A percentile compares a stretch with the other conserved stretches of the same genome.
Evolutionary conservation across 2,329 filamentous ascomycete genomes (phyloP).

Genomic region (Talaromyces sp.): DNA sequence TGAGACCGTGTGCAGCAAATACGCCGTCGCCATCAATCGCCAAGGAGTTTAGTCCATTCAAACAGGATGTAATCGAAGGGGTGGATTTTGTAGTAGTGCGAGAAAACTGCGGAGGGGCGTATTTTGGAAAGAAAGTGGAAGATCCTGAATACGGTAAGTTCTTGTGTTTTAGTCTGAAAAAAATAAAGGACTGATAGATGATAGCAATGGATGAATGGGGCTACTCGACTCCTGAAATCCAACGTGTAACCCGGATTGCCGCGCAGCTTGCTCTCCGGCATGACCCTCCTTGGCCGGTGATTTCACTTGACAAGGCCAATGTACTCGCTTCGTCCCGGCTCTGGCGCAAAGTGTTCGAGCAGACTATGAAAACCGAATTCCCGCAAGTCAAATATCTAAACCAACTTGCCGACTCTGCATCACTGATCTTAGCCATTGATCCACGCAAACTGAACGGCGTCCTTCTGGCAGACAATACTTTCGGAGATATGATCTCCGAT

Average conservation of each 20-base stretch:
- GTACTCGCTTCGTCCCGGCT: conserved; percentile 80
- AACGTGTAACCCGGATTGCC: conserved; percentile 74
- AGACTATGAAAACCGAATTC: conserved; percentile 78
- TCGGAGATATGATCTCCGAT: conserved; percentile 89
- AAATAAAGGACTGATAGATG: conserved; percentile 40
- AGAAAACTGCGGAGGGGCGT: conserved; percentile 41
- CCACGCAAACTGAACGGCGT: conserved; percentile 78
- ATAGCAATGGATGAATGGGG: conserved; percentile 68
- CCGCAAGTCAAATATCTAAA: conserved; percentile 74
- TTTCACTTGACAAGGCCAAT: conserved; percentile 88
- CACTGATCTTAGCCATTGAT: conserved; percentile 91
- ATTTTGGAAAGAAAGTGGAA: conserved; percentile 37
- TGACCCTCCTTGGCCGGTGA: conserved; percentile 68
- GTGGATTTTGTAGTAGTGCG: conserved; percentile 68
- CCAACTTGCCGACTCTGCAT: conserved; percentile 85
- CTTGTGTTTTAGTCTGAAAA: conserved; percentile 28
- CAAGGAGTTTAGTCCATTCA: conserved; percentile 75
- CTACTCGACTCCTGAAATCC: conserved; percentile 76
- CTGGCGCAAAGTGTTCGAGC: conserved; percentile 77
- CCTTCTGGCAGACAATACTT: conserved; percentile 82
- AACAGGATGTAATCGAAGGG: conserved; percentile 72
- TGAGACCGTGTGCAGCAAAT: conserved; percentile 73
- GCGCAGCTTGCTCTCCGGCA: conserved; percentile 71
- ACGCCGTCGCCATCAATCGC: conserved; percentile 67
- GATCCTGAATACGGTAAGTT: conserved; percentile 28